Conservation (phyloP, 2,329 filamentous ascomycete species). For the Tolypocladium ophioglossoides region DNA sequence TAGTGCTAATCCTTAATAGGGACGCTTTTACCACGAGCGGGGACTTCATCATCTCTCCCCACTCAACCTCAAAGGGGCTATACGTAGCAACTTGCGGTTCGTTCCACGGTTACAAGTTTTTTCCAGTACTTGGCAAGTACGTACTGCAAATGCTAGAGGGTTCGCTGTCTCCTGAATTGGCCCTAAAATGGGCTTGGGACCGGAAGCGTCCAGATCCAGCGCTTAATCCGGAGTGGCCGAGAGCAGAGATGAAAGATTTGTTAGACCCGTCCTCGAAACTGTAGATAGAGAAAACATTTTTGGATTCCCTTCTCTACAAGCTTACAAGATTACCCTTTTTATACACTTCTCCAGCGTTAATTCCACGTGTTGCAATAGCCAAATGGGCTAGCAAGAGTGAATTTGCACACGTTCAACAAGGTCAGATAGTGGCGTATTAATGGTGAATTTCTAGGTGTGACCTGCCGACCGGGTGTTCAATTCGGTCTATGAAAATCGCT, state of each 20-base stretch:
- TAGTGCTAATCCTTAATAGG: constrained; percentile 27
- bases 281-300: constrained; percentile 6
- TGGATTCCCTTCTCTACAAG: too few relatives aligned
- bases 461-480: too few relatives aligned
- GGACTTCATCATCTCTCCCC: constrained; percentile 53
- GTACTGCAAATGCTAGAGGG: constrained; percentile 44
- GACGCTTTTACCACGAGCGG: constrained; percentile 52
- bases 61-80: constrained; percentile 38
- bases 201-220: constrained; percentile 42
- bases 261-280: constrained; percentile 19
- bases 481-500: too few relatives aligned
- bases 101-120: constrained; percentile 59
- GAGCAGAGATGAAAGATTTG: constrained; percentile 45
- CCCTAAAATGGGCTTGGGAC: constrained; percentile 46
- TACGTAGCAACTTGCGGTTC: constrained; percentile 55
- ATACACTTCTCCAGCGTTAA: too few relatives aligned
- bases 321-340: too few relatives aligned
- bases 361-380: too few relatives aligned
- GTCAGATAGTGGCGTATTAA: too few relatives aligned
- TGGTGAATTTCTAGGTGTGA: too few relatives aligned
- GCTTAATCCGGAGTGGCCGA: constrained; percentile 44
- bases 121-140: constrained; percentile 54
- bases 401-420: too few relatives aligned
- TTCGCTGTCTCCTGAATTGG: constrained; percentile 29
- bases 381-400: too few relatives aligned